phyloP scores from a whole-genome alignment of 2,329 filamentous ascomycete genomes.

The Hymenoscyphus fructigenus region DNA sequence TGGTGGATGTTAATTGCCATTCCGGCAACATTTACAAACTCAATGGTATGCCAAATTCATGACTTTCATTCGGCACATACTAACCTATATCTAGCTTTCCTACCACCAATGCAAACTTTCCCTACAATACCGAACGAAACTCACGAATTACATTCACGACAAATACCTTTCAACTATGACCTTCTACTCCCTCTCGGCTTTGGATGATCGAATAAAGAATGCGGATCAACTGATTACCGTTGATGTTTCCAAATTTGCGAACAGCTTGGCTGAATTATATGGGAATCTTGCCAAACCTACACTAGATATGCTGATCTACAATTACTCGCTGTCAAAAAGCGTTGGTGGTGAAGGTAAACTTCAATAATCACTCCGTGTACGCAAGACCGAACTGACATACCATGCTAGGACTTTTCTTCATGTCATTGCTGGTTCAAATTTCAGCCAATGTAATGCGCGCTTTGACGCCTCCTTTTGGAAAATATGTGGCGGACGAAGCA shows the following conservation, averaged over 20 bases:
- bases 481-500: slow-evolving; percentile 96
- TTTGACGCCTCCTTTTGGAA: slow-evolving; percentile 92
- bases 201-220: slow-evolving; percentile 98
- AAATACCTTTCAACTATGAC: slow-evolving; percentile 97
- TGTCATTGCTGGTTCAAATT: slow-evolving; percentile 89
- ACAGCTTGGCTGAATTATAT: slow-evolving; percentile 90
- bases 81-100: slow-evolving; percentile 61
- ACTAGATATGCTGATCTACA: slow-evolving; percentile 96
- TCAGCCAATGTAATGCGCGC: slow-evolving; percentile 90
- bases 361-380: neutral
- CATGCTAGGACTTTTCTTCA: slow-evolving; percentile 71
- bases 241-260: slow-evolving; percentile 94
- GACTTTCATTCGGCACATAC: slow-evolving; percentile 7
- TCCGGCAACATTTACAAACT: slow-evolving; percentile 96
- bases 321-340: slow-evolving; percentile 86
- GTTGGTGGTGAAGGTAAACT: slow-evolving; percentile 78
- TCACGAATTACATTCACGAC: slow-evolving; percentile 94
- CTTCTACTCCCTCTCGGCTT: slow-evolving; percentile 91
- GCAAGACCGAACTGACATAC: neutral
- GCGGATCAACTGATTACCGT: slow-evolving; percentile 96
- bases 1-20: slow-evolving; percentile 99
- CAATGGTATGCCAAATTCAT: slow-evolving; percentile 66
- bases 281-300: slow-evolving; percentile 94
- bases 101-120: slow-evolving; percentile 97
- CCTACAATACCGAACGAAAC: slow-evolving; percentile 84